These are phyloP conservation scores for Calonectria pteridis DNA, from an alignment of 2,329 filamentous ascomycete species.

Conservation along the genomic window DNA sequence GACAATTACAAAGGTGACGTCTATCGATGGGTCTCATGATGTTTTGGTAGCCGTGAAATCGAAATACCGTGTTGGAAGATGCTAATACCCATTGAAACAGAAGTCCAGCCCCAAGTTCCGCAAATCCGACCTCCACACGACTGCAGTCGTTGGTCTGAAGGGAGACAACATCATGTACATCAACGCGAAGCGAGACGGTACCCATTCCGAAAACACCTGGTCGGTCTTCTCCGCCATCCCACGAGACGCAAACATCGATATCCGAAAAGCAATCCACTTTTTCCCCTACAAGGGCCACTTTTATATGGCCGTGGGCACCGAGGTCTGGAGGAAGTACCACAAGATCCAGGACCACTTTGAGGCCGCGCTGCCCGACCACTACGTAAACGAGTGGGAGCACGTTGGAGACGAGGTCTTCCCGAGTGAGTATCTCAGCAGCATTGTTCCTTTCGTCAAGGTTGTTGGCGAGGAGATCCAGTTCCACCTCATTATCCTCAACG, in stretches of 20 bases:
- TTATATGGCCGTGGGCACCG: background rate
- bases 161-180: constrained; percentile 11
- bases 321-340: constrained; percentile 6
- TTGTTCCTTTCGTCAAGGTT: background rate
- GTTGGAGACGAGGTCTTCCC: background rate
- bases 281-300: constrained; percentile 7
- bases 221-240: background rate
- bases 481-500: background rate
- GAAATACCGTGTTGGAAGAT: background rate
- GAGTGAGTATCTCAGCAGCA: background rate
- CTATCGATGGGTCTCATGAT: background rate
- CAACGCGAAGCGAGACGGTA: background rate
- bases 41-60: background rate
- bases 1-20: background rate
- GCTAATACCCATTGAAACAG: background rate
- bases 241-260: background rate
- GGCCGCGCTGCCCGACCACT: background rate
- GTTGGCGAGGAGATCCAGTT: background rate
- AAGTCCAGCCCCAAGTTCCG: background rate
- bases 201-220: background rate
- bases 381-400: background rate
- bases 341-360: background rate
- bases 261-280: background rate
- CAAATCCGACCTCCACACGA: background rate
- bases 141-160: background rate